A percentile compares a stretch with the other conserved stretches of the same genome.
Evolutionary conservation across 1,284 basidiomycete species (phyloP).

Genomic region (Ustilago nuda): DNA sequence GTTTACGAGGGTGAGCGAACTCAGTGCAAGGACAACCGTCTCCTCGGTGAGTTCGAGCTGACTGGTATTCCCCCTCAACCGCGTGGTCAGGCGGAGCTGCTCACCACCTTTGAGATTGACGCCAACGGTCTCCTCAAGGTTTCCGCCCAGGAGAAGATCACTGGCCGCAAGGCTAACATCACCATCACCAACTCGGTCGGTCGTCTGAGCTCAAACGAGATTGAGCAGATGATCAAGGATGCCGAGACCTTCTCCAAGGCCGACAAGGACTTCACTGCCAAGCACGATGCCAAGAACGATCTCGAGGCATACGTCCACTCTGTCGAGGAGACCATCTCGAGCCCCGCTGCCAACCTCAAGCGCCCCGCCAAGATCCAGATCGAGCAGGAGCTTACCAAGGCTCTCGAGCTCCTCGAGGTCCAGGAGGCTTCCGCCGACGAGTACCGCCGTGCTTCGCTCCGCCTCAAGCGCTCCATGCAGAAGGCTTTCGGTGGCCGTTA

Average conservation of each 20-base stretch:
- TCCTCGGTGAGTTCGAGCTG: slow-evolving; percentile 69
- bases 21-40: slow-evolving; percentile 70
- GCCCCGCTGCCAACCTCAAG: slow-evolving; percentile 68
- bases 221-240: slow-evolving; percentile 70
- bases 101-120: slow-evolving; percentile 69
- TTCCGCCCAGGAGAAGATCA: slow-evolving; percentile 67
- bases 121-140: slow-evolving; percentile 69
- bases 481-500: slow-evolving; percentile 67
- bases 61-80: slow-evolving; percentile 69
- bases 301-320: slow-evolving; percentile 69
- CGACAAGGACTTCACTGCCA: slow-evolving; percentile 69
- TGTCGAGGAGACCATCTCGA: slow-evolving; percentile 67
- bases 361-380: slow-evolving; percentile 67
- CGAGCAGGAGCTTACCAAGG: slow-evolving; percentile 69
- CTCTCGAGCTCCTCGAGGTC: slow-evolving; percentile 69
- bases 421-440: slow-evolving; percentile 68
- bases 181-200: slow-evolving; percentile 70
- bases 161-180: slow-evolving; percentile 69
- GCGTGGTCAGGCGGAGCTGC: slow-evolving; percentile 68
- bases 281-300: slow-evolving; percentile 69
- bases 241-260: slow-evolving; percentile 69
- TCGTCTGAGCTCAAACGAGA: slow-evolving; percentile 66
- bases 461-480: slow-evolving; percentile 68
- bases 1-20: slow-evolving; percentile 70
- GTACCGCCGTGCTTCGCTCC: slow-evolving; percentile 66